Evolutionary conservation across 2,329 filamentous ascomycete genomes (phyloP).

Genomic region (Pezicula radicicola): DNA sequence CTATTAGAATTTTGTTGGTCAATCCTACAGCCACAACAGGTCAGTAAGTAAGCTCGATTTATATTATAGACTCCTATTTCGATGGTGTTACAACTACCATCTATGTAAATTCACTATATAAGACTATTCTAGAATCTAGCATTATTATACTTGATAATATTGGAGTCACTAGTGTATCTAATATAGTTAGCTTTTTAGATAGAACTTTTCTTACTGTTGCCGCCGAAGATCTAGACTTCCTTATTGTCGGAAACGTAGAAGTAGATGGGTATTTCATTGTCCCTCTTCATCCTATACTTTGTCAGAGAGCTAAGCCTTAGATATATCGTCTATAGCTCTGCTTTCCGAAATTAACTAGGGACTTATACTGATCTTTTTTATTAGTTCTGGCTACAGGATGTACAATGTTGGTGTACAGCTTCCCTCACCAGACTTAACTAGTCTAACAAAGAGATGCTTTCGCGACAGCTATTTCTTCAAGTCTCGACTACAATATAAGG

Average conservation of each 20-base stretch:
- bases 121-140: too few relatives aligned
- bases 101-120: too few relatives aligned
- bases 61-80: conserved; percentile 24
- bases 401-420: neutral
- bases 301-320: too few relatives aligned
- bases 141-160: conserved; percentile 9
- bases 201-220: conserved; percentile 4
- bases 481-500: neutral
- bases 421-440: neutral
- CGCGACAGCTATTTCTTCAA: neutral
- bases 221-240: neutral
- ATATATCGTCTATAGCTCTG: too few relatives aligned
- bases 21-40: conserved; percentile 32
- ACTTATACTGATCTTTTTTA: too few relatives aligned
- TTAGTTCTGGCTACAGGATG: neutral
- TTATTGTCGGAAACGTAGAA: neutral
- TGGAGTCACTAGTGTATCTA: neutral
- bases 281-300: neutral
- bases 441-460: neutral
- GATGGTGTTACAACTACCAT: too few relatives aligned
- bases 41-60: conserved; percentile 34
- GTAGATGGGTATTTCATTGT: neutral
- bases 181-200: conserved; percentile 4
- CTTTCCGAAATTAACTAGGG: too few relatives aligned
- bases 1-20: too few relatives aligned